Evolutionary conservation across 1,139 yeast species (phyloP), one percentile per base, ranked within the genome.

Genomic region (Taiozyma onychis): DNA sequence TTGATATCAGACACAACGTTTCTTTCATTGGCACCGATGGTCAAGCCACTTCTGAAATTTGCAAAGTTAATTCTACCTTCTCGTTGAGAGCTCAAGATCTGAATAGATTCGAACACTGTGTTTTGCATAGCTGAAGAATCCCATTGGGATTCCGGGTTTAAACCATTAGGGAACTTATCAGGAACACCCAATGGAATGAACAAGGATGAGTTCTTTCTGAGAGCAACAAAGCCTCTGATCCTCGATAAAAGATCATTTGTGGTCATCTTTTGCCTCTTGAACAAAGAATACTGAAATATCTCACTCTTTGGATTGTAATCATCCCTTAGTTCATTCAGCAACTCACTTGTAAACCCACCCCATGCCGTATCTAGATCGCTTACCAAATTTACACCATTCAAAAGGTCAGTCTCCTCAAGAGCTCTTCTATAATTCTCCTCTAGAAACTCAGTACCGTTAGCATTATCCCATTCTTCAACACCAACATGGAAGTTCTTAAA

Each of bases 331-430:
- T 74, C 76, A 14, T 71, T 63, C 34, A 90, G 54, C 56, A 83
- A 59, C 44, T 75, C 75, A 39, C 72, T 66, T 1, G 88, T 68
- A 58, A 87, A 84, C 0, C 96, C 97, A 43, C 91, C 85, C 98
- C 98, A 93, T 0, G 85, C 86, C 39, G 81, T 75, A 62, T 87
- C 93, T 6, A 84, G 58, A 48, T 89, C 95, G 0, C 86, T 77
- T 2, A 83, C 63, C 0, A 88, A 51, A 56, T 85, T 86, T 13
- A 91, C 55, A 1, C 97, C 97, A 50, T 78, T 80, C 32, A 90
- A 64, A 27, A 72, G 67, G 64, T 93, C 98, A 61, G 95, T 82
- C 54, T 80, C 79, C 62, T 93, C 99, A n/a, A 93, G 63, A 45
- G 77, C 68, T 4, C 73, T 72, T 48, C 97, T 72, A 52, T 91